Base-by-base conservation (phyloP, 2,329 filamentous ascomycete species). In the Pseudogymnoascus sp. region DNA sequence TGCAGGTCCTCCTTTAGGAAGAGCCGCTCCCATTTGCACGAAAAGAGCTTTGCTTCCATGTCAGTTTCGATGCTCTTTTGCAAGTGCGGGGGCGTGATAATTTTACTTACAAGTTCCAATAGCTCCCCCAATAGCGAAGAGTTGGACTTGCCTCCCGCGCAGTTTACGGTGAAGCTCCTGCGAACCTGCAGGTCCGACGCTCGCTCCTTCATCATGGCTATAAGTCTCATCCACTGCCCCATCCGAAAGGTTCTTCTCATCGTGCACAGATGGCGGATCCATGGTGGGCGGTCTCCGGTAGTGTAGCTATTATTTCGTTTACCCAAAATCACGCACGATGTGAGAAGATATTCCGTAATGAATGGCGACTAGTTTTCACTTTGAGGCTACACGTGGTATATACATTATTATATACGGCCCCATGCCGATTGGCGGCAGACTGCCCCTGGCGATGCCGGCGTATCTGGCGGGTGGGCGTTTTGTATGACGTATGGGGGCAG, bases 11-110 rank as follows among this genome's bases (percentile, higher is more conserved):
- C 81, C 82, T 0, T 76, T 83, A 0, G 80, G 76, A 47, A 85
- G 71, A 7, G 81, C 79, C 66, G 79, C 80, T 10, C 83, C 83
- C 3, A 81, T 83, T 24, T 82, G 82, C n/a, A 86, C 74, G 65
- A 85, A 85, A 4, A 85, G 70, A 4, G 82, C 83, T 0, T 5
- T 44, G 17, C 10, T 44, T 44, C 40, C 5, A 44, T 44, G 40
- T 44, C 40, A 44, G 40, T 44, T 26, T 2, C 11, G 2, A 44
- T 8, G 40, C 40, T 6, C 15, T 3, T 40, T 44, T 26, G 10
- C 37, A 40, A 40, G 37, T 21, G 37, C 21, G 40, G 40, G 21
- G 40, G 10, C 10, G 10, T 44, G 17, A 24, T 24, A 11, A 2
- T 26, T 24, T 21, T 9, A 44, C 40, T 13, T 44, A 44, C 40